A percentile compares a stretch with the other conserved stretches of the same genome.
phyloP scores from a whole-genome alignment of 345 rosid species.

The Linum trigynum region DNA sequence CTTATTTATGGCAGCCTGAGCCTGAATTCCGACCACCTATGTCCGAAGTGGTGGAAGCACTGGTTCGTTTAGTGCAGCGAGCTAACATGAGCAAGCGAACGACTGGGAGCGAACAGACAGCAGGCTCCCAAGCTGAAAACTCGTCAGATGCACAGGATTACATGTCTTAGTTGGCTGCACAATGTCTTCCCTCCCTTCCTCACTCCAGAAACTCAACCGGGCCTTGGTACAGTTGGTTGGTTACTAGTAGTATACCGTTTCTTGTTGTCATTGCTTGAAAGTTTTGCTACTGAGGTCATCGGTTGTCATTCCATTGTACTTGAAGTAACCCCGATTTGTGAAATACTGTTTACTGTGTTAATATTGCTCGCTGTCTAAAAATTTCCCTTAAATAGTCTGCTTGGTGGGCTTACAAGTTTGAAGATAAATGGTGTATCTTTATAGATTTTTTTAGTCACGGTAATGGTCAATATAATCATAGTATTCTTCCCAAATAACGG shows the following conservation, averaged over 20 bases:
- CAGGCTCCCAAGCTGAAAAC: conserved; percentile 27
- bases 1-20: conserved; percentile 59
- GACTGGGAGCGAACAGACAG: conserved; percentile 46
- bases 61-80: conserved; percentile 88
- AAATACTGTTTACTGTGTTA: too few species aligned
- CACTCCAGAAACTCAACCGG: not conserved
- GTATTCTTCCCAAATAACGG: too few species aligned
- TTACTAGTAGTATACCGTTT: not conserved
- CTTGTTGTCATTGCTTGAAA: not conserved
- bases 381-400: too few species aligned
- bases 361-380: too few species aligned
- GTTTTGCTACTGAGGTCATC: not conserved
- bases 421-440: too few species aligned
- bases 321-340: too few species aligned
- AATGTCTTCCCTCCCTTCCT: not conserved
- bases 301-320: too few species aligned
- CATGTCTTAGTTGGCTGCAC: conserved; percentile 26
- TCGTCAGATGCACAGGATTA: conserved; percentile 35
- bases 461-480: too few species aligned
- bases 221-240: not conserved
- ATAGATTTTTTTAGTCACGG: too few species aligned
- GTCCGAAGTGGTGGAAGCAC: conserved; percentile 97
- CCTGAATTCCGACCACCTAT: conserved; percentile 97
- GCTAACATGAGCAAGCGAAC: conserved; percentile 98
- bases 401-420: too few species aligned